phyloP scores from a whole-genome alignment of 2,329 filamentous ascomycete genomes.

The Aspergillus floridensis region DNA sequence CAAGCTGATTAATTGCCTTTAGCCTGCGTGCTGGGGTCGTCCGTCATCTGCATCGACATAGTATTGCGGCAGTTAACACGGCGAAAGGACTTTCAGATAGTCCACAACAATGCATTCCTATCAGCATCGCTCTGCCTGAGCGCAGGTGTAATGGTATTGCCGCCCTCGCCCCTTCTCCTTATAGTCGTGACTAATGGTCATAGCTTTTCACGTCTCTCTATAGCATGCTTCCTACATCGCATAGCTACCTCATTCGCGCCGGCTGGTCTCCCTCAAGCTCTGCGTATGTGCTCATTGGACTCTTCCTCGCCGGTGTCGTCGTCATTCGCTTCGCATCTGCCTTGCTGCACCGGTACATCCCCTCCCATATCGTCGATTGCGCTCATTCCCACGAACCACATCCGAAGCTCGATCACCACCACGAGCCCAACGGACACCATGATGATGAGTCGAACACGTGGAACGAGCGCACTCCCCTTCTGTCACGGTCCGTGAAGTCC shows the following conservation, averaged over 20 bases:
- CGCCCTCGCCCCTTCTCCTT: not conserved
- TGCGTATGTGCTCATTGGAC: slow-evolving; percentile 48
- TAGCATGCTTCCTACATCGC: slow-evolving; percentile 87
- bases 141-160: slow-evolving; percentile 88
- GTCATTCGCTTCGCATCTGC: slow-evolving; percentile 47
- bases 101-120: slow-evolving; percentile 84
- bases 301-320: slow-evolving; percentile 49
- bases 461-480: slow-evolving; percentile 32
- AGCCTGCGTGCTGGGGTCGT: slow-evolving; percentile 67
- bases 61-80: slow-evolving; percentile 70
- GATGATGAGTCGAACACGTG: slow-evolving; percentile 11
- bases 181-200: not conserved
- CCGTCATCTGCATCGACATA: slow-evolving; percentile 83
- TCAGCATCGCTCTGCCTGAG: slow-evolving; percentile 86
- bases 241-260: slow-evolving; percentile 69
- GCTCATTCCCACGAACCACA: slow-evolving; percentile 45
- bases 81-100: slow-evolving; percentile 75
- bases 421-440: slow-evolving; percentile 31
- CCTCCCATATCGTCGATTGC: slow-evolving; percentile 51
- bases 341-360: slow-evolving; percentile 48
- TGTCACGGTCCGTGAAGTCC: slow-evolving; percentile 24
- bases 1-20: slow-evolving; percentile 15
- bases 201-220: slow-evolving; percentile 89
- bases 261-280: slow-evolving; percentile 66
- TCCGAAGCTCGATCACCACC: slow-evolving; percentile 30